Percentiles rank a stretch among this genome's conserved stretches.
phyloP scores from a whole-genome alignment of 768 basidiomycete species.

The Trametes gibbosa region DNA sequence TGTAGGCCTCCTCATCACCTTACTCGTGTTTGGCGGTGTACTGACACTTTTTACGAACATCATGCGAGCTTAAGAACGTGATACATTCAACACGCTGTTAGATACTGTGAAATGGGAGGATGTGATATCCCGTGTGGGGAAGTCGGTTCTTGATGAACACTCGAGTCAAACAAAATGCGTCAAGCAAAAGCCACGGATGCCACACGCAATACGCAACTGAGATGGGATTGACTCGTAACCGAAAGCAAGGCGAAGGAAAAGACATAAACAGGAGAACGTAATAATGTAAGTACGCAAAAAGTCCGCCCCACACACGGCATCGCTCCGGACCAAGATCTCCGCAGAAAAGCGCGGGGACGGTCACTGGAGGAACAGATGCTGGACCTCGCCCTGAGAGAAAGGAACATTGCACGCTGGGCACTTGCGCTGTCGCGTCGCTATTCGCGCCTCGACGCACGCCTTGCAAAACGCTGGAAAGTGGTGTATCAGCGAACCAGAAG shows the following conservation, averaged over 20 bases:
- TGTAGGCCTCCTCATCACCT: no score
- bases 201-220: not conserved
- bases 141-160: no score
- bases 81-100: no score
- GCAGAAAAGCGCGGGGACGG: not conserved
- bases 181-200: not conserved
- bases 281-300: slow-evolving; percentile 11
- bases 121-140: no score
- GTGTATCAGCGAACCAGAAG: not conserved
- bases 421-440: slow-evolving; percentile 87
- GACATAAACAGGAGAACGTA: not conserved
- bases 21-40: no score
- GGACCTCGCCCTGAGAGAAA: slow-evolving; percentile 86
- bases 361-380: slow-evolving; percentile 58
- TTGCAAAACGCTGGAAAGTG: slow-evolving; percentile 74
- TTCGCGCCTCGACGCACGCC: slow-evolving; percentile 80
- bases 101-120: no score
- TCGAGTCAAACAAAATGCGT: not conserved
- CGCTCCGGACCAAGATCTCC: slow-evolving; percentile 20
- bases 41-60: no score
- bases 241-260: not conserved
- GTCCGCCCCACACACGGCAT: not conserved
- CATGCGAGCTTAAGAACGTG: no score
- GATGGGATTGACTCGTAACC: not conserved
- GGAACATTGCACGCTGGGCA: slow-evolving; percentile 84